A percentile compares a stretch with the other conserved stretches of the same genome.
Evolutionary conservation across 208 protist genomes (phyloP).

Genomic region (Crithidia bombi): DNA sequence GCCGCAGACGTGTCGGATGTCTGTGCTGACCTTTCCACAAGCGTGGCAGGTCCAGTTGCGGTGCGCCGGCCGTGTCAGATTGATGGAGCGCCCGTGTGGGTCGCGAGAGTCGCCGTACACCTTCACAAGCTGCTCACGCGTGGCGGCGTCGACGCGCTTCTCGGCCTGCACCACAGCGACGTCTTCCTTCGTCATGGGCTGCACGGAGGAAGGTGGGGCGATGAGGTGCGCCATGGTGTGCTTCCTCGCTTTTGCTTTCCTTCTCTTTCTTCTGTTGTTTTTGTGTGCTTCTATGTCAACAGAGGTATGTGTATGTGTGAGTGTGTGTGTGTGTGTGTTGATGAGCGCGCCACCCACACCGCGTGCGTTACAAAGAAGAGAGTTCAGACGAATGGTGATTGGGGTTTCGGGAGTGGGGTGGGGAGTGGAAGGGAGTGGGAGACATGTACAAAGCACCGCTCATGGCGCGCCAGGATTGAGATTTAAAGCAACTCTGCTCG

Average conservation of each 20-base stretch:
- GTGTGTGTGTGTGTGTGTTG: not conserved
- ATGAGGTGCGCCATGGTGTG: constrained; percentile 42
- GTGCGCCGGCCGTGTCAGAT: constrained; percentile 35
- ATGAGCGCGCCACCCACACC: too few species aligned
- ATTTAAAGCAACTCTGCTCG: too few species aligned
- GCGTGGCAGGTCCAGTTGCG: constrained; percentile 43
- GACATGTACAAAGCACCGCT: too few species aligned
- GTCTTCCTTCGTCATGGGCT: constrained; percentile 44
- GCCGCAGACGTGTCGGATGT: constrained; percentile 61
- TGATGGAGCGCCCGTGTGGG: constrained; percentile 21
- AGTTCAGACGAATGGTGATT: too few species aligned
- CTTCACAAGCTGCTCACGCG: constrained; percentile 41
- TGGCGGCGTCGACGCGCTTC: constrained; percentile 55
- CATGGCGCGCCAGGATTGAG: too few species aligned
- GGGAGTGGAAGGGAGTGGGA: too few species aligned
- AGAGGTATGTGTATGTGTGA: not conserved
- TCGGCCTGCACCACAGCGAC: constrained; percentile 42
- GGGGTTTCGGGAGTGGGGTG: too few species aligned
- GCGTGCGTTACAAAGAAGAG: too few species aligned
- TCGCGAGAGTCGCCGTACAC: constrained; percentile 45
- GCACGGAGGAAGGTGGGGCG: constrained; percentile 21
- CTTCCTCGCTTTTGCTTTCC: not conserved
- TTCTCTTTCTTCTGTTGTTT: too few species aligned
- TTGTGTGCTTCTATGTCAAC: not conserved
- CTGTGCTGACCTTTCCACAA: constrained; percentile 38